phyloP scores from a whole-genome alignment of 192 early-diverging fungal species.

The Chytriomyces hyalinus region DNA sequence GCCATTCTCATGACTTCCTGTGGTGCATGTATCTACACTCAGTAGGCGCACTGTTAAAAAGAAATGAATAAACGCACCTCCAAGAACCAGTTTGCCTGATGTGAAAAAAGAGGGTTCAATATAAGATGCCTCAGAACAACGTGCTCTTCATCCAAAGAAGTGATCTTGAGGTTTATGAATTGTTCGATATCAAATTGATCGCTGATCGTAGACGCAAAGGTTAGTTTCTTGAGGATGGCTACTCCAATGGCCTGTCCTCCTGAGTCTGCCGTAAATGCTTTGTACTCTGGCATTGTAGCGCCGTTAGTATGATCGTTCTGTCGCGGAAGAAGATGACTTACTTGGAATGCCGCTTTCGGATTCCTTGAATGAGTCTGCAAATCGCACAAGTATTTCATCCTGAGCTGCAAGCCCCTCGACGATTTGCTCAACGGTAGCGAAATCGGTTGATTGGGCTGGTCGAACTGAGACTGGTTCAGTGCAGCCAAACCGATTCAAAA shows the following conservation, averaged over 20 bases:
- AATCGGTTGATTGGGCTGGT: conserved; percentile 24
- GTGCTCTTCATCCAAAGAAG: conserved; percentile 24
- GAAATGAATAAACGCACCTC: conserved; percentile 34
- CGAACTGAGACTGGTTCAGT: conserved; percentile 36
- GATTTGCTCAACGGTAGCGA: conserved; percentile 25
- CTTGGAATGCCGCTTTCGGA: conserved; percentile 33
- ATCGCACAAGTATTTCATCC: conserved; percentile 32
- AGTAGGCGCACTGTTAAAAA: too few relatives aligned
- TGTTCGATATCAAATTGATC: conserved; percentile 61
- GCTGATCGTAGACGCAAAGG: conserved; percentile 34
- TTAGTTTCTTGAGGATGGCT: conserved; percentile 38
- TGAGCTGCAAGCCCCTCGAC: conserved; percentile 32
- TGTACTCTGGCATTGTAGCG: conserved; percentile 18
- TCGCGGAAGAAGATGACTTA: background rate
- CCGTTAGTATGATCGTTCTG: background rate
- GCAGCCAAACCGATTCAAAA: conserved; percentile 48
- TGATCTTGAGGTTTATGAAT: conserved; percentile 39
- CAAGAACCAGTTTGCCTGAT: conserved; percentile 48
- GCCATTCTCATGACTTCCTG: conserved; percentile 54
- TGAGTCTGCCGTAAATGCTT: conserved; percentile 42
- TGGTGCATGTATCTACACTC: background rate
- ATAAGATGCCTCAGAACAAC: conserved; percentile 43
- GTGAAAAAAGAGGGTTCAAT: conserved; percentile 56
- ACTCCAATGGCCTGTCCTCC: conserved; percentile 43
- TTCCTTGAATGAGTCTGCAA: conserved; percentile 22